Evolutionary conservation across 495 filamentous ascomycete species (phyloP).

Genomic region (Penicillium ucsense): DNA sequence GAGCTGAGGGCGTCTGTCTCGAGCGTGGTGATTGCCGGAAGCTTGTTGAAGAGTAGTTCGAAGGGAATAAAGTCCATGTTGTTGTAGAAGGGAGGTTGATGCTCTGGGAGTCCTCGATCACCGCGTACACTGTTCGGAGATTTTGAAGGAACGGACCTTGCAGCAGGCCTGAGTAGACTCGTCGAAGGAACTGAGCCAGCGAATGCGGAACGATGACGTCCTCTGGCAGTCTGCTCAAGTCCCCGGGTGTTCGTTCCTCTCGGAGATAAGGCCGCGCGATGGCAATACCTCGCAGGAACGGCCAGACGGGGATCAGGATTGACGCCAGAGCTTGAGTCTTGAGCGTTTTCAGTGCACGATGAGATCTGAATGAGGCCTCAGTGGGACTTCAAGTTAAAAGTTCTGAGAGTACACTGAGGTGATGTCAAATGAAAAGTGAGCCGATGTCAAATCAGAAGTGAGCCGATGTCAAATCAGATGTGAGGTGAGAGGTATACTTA

Average conservation of each 20-base stretch:
- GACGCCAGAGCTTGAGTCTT: slow-evolving; percentile 14
- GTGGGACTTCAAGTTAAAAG: too few species aligned
- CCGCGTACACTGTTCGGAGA: slow-evolving; percentile 14
- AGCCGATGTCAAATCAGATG: not conserved
- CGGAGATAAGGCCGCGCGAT: slow-evolving; percentile 5
- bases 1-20: slow-evolving; percentile 9
- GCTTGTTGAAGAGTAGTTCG: slow-evolving; percentile 5
- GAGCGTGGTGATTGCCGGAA: slow-evolving; percentile 18
- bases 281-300: slow-evolving; percentile 13
- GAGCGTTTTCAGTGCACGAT: not conserved
- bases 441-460: not conserved
- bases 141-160: slow-evolving; percentile 13
- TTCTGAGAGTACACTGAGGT: too few species aligned
- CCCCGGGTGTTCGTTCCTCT: too few species aligned
- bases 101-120: slow-evolving; percentile 1
- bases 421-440: not conserved
- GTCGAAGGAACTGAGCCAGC: slow-evolving; percentile 9
- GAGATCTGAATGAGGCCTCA: too few species aligned
- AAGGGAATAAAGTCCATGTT: slow-evolving; percentile 5
- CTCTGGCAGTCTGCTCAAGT: too few species aligned
- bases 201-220: not conserved
- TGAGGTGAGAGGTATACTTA: not conserved
- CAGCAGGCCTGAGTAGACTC: slow-evolving; percentile 2
- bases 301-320: slow-evolving; percentile 18
- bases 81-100: slow-evolving; percentile 5